Conservation (phyloP, 441 rosid species). For the Populus hybrid region DNA sequence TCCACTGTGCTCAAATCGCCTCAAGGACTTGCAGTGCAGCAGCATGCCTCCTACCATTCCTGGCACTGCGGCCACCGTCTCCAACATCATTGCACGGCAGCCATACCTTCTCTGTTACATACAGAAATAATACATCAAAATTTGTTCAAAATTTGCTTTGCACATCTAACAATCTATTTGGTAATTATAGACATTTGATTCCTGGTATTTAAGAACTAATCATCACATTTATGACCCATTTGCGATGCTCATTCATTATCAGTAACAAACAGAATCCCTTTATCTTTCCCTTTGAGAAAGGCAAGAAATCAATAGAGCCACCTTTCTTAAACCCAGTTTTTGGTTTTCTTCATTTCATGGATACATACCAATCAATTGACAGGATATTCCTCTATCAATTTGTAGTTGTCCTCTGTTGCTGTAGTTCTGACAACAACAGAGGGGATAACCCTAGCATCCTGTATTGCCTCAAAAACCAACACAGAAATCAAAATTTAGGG, state of each 20-base stretch:
- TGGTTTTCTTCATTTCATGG: not conserved
- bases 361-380: not conserved
- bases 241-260: not conserved
- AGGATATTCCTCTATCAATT: too few species aligned
- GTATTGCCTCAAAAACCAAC: not conserved
- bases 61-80: slow-evolving; percentile 86
- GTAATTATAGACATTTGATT: too few species aligned
- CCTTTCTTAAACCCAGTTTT: not conserved
- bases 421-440: not conserved
- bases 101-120: slow-evolving; percentile 28
- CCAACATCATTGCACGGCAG: slow-evolving; percentile 81
- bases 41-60: slow-evolving; percentile 94
- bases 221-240: too few species aligned
- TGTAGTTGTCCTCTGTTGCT: not conserved
- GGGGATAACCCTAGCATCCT: not conserved
- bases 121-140: too few species aligned
- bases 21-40: slow-evolving; percentile 65
- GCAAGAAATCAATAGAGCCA: not conserved
- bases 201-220: too few species aligned
- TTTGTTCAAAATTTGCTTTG: too few species aligned
- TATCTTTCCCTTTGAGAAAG: not conserved
- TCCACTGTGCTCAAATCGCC: slow-evolving; percentile 81
- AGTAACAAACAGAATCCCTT: too few species aligned
- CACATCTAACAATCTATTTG: too few species aligned
- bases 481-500: not conserved